A percentile compares a stretch with the other conserved stretches of the same genome.
Conservation (phyloP, 2,329 filamentous ascomycete species). For the Cytospora schulzeri region DNA sequence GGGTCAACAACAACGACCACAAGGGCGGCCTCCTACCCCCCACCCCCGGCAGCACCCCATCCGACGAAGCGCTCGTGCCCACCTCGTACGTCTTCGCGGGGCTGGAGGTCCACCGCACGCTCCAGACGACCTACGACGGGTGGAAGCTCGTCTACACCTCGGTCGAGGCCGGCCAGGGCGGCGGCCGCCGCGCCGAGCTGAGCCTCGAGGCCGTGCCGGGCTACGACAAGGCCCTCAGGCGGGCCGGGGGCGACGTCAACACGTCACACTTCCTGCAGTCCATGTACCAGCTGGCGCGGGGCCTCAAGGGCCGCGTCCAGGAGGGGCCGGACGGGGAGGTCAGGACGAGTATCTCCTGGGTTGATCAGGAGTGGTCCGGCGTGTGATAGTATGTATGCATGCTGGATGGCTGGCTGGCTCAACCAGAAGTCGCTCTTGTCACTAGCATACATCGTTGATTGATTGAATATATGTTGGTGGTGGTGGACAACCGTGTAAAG, state of each 20-base stretch:
- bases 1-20: too few species aligned
- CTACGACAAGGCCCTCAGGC: slow-evolving; percentile 16
- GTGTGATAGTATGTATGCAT: background rate
- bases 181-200: slow-evolving; percentile 54
- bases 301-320: slow-evolving; percentile 4
- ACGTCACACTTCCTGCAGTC: slow-evolving; percentile 20
- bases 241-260: slow-evolving; percentile 2
- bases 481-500: background rate
- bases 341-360: slow-evolving; percentile 18
- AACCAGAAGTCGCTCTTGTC: background rate
- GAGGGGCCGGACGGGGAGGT: slow-evolving; percentile 1
- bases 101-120: slow-evolving; percentile 53
- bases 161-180: slow-evolving; percentile 54
- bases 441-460: background rate
- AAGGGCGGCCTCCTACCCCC: background rate
- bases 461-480: background rate
- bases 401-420: background rate
- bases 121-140: slow-evolving; percentile 45
- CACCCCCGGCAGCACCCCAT: background rate
- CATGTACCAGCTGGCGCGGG: slow-evolving; percentile 25
- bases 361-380: background rate
- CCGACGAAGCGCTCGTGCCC: slow-evolving; percentile 18
- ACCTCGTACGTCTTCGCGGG: slow-evolving; percentile 49
- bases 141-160: slow-evolving; percentile 54
- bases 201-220: slow-evolving; percentile 43